Evolutionary conservation across 352 stramenopile genomes (phyloP), one percentile per base, ranked within the genome.

Genomic region (Phytophthora gonapodyides): DNA sequence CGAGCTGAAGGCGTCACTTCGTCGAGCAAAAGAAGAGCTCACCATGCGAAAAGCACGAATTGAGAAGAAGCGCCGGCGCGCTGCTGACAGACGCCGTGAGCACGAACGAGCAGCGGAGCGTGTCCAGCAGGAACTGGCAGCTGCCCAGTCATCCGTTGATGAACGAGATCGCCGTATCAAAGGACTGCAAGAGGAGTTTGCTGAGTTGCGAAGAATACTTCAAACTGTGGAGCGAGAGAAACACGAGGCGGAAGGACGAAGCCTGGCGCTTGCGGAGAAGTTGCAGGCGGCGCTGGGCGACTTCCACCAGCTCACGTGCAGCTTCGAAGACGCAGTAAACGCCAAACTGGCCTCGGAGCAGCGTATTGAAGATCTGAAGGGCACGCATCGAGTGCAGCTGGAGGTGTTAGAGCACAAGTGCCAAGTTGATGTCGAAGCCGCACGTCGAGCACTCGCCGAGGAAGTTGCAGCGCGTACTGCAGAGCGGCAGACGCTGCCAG

Each of bases 11-110:
- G 73, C 76, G 15, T 74, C 84, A 45, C 59, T 93, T 42, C 76
- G 84, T 10, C 66, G 78, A 41, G 64, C 73, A 13, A 76, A 77
- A 11, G 83, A 92, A 31, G 86, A 93, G 44, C 57, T 66, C 24
- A 83, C 75, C 45, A 77, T 88, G 70, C 80, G 86, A 55, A 90
- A 90, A 51, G 47, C 70, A 21, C 82, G 78, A 24, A 74, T 94
- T 12, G 73, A 88, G 24, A 90, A 89, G 68, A 94, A 94, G 60
- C 78, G 81, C 21, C 69, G 75, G 43, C 80, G 86, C 3, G 86
- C 86, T 44, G 58, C 53, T 34, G 83, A 92, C 44, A 73, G 86
- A 2, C 69, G 84, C 2, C 73, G 65, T 4, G 84, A 94, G 50
- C 76, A 87, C 51, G 83, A 93, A 16, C 54, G 51, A 35, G 49